These are phyloP conservation scores for Coemansia sp. DNA, from an alignment of 192 early-diverging fungal genomes.

Conservation along the genomic window DNA sequence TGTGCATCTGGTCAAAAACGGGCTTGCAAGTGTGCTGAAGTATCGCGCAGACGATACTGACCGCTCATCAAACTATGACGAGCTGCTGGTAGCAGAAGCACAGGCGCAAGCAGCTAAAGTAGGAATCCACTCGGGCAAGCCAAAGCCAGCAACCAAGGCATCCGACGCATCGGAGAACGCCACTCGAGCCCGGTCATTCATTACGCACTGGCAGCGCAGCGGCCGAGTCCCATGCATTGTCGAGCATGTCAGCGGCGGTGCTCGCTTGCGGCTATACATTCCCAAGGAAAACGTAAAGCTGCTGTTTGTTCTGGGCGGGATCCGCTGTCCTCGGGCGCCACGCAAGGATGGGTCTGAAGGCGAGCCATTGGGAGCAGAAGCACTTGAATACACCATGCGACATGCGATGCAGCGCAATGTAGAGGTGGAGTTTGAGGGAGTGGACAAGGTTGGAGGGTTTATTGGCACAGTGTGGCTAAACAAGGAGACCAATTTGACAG, in stretches of 20 bases:
- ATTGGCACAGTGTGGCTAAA: slow-evolving; percentile 80
- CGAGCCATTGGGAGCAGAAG: slow-evolving; percentile 87
- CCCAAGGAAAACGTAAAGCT: slow-evolving; percentile 82
- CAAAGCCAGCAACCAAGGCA: slow-evolving; percentile 67
- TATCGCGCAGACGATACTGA: slow-evolving; percentile 84
- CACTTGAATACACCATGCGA: slow-evolving; percentile 63
- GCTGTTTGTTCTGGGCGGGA: slow-evolving; percentile 80
- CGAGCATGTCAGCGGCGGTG: slow-evolving; percentile 81
- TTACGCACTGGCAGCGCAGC: slow-evolving; percentile 79
- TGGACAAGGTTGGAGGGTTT: slow-evolving; percentile 91
- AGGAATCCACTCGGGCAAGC: slow-evolving; percentile 86
- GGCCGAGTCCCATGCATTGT: slow-evolving; percentile 78
- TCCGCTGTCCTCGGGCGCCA: slow-evolving; percentile 81
- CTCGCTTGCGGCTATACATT: slow-evolving; percentile 79
- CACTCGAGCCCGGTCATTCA: slow-evolving; percentile 80
- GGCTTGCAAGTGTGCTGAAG: slow-evolving; percentile 76
- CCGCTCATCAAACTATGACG: slow-evolving; percentile 83
- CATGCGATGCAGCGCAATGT: slow-evolving; percentile 86
- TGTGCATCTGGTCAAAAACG: slow-evolving; percentile 58
- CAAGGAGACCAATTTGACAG: slow-evolving; percentile 68
- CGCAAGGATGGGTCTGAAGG: slow-evolving; percentile 60
- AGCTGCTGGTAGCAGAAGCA: slow-evolving; percentile 76
- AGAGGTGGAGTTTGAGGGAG: slow-evolving; percentile 81
- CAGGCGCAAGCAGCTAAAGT: slow-evolving; percentile 64
- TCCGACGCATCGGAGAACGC: slow-evolving; percentile 82